Evolutionary conservation across 257 asterid genomes (phyloP), one percentile per base, ranked within the genome.

Genomic region (Capsicum rhomboideum): DNA sequence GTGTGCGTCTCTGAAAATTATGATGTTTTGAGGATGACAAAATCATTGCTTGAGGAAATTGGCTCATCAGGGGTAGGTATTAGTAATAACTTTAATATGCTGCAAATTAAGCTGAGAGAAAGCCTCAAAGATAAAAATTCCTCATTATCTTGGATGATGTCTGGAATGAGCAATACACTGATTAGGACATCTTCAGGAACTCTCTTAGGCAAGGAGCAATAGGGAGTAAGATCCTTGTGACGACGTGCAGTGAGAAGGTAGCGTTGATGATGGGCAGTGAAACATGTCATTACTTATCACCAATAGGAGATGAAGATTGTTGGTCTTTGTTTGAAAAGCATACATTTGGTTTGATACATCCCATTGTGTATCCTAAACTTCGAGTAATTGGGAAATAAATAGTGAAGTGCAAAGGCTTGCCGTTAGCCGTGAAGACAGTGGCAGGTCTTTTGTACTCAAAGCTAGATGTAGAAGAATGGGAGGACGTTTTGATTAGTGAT

Each of bases 361-460:
- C 23, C 6, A 18, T 5, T 10, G 21, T 42, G n/a, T 74, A 5
- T 8, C 23, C 49, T 7, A 14, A 37, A 58, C 34, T 85, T 10
- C 46, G 21, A n/a, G 28, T 2, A 21, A 82, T 85, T 75, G 81
- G 83, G 16, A 2, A 14, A n/a, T 13, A 8, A n/a, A 75, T 77
- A 12, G 85, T 52, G 26, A 21, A 78, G 44, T 85, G 84, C 21
- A 18, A 21, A 9, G 85, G 85, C 6, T 63, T 64, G 74, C 85
- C 85, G 4, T 61, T 63, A 7, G 88, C 83, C 18, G 83, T 66
- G 26, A 82, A 61, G 55, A 52, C 72, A 16, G 28, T 85, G 46
- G 88, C 85, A 2, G 23, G 67, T 10, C 56, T 59, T 11, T 78
- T 85, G 85, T 54, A 31, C 23, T 16, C 20, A 11, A 79, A 50